Base-by-base conservation (phyloP, 805 yeast genomes). In the Saturnispora mendoncae region DNA sequence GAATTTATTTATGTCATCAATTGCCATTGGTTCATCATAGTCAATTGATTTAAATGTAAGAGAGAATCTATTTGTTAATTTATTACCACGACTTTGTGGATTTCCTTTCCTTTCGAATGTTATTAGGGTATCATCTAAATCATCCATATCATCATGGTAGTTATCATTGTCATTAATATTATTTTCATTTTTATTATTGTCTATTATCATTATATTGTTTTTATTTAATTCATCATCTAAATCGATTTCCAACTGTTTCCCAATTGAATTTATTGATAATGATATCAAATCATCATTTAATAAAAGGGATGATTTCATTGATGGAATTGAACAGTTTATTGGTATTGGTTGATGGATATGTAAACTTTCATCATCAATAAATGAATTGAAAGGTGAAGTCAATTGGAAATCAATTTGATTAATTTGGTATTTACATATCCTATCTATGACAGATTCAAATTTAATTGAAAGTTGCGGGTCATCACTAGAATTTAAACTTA, bases 401-500 rank as follows among this genome's bases (percentile, higher is more conserved):
- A 42, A 21, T n/a, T 21, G 36, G 26, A 24, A 44, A 29, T 45
- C 40, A 13, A 15, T 14, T 10, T 33, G 19, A 14, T 27, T 28
- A 12, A 28, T 20, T 27, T 27, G 25, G 14, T 55, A 48, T 29
- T 52, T 50, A 13, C 53, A 39, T 28, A 53, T 46, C 6, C 41
- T 45, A 4, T 27, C 33, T 14, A 60, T 42, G 4, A 51, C 29
- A 2, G 18, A 19, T 44, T 63, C 67, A 38, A 69, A 54, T 17
- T 47, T 46, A 4, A 47, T 45, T 4, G 69, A 46, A 2, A 55
- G 54, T 7, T 46, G 26, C 6, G 21, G 41, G 1, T 43, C 38
- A 34, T 66, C 64, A 3, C 52, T 56, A 0, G 69, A 53, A 34
- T 57, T 60, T 5, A 74, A 50, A 27, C 62, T 59, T 8, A 74